Base-by-base conservation (phyloP, 257 asterid species). In the Solanum arcanum region DNA sequence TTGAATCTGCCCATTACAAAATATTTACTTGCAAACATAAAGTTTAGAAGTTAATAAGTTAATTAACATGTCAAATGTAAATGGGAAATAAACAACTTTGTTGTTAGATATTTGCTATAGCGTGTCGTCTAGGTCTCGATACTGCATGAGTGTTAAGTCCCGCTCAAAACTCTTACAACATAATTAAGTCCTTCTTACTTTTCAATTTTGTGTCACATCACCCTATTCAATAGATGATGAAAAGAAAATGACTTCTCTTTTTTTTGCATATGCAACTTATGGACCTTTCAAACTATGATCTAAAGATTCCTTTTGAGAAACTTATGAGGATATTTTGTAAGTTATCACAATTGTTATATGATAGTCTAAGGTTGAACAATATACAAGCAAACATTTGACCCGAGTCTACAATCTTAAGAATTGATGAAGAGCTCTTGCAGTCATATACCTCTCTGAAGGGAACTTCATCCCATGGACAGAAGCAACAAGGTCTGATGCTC, bases 391-490 rank as follows among this genome's bases (percentile, higher is more conserved):
- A 31, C 21, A 68, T 49, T 49, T 49, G 60, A 49, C 9, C 60
- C 3, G 3, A 49, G 60, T 49, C 59, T 49, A 49, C 7, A 33
- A 33, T 33, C 35, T 33, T 33, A 33, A 33, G 44, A 72, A 18
- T 33, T 72, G n/a, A 33, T 20, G 7, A 37, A 23, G 31, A 74
- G 82, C 56, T 12, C 52, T 20, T 59, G 39, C 12, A 83, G 29
- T 83, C 74, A 59, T 83, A 83, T 56, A 83, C 75, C 74, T 83
- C 49, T 35, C 75, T 3, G 86, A 83, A 52, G 90, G 91, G 62
- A 89, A 89, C 11, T 47, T 75, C 91, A 88, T 82, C 75, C 90
- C 89, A 13, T 49, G 83, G 42, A 86, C 75, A 62, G 90, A 88
- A 49, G 87, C 89, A 82, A 88, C 42, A 29, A 86, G 74, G 37